A percentile compares a stretch with the other conserved stretches of the same genome.
Conservation (phyloP, 1,284 basidiomycete genomes). For the Cutaneotrichosporon curvatum region DNA sequence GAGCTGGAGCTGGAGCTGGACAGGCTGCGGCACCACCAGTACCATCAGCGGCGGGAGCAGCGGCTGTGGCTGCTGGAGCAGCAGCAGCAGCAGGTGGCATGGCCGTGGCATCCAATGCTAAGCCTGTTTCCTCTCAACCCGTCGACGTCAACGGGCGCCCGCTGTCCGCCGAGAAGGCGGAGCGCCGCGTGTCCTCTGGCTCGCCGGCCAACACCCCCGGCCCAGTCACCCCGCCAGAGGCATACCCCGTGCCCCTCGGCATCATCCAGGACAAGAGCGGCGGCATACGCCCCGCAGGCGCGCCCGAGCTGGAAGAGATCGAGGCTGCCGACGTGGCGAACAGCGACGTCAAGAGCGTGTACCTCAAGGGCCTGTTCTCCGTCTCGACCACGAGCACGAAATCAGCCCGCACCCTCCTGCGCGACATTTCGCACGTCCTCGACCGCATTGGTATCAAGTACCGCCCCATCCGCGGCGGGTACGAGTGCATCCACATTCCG, state of each 20-base stretch:
- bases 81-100: background rate
- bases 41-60: constrained; percentile 23
- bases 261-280: constrained; percentile 16
- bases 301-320: constrained; percentile 17
- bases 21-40: constrained; percentile 15
- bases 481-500: constrained; percentile 91
- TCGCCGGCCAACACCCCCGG: constrained; percentile 21
- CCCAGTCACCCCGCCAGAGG: constrained; percentile 20
- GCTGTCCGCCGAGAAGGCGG: constrained; percentile 50
- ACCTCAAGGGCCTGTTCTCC: constrained; percentile 83
- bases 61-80: background rate
- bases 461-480: constrained; percentile 80
- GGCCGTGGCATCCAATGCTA: background rate
- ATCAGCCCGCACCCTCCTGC: constrained; percentile 67
- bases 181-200: constrained; percentile 56
- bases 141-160: background rate
- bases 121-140: background rate
- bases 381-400: constrained; percentile 95
- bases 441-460: constrained; percentile 93
- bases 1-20: background rate
- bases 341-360: constrained; percentile 72
- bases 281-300: constrained; percentile 15
- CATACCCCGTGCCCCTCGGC: constrained; percentile 18
- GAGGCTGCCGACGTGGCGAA: constrained; percentile 21
- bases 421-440: constrained; percentile 77